Conservation (phyloP, 2,329 filamentous ascomycete genomes). For the Fusarium dlaminii region DNA sequence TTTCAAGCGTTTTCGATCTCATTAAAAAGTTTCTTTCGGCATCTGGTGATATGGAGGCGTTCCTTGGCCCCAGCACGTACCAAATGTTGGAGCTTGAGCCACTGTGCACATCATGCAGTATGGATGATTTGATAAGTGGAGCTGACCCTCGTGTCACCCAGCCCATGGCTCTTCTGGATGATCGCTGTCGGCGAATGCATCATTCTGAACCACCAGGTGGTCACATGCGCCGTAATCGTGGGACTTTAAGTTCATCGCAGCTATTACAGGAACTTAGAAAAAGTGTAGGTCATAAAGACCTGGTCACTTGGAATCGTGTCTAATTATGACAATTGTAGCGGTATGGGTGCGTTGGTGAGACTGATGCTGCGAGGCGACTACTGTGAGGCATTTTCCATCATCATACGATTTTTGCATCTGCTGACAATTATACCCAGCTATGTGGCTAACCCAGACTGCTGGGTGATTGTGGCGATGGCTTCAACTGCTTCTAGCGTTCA, state of each 20-base stretch:
- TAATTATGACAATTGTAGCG: not conserved
- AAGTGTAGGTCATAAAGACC: not conserved
- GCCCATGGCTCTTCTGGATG: not conserved
- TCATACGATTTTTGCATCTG: fast-evolving
- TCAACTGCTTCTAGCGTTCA: not conserved
- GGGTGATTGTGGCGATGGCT: not conserved
- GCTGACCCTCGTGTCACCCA: fast-evolving
- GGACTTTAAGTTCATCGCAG: not conserved
- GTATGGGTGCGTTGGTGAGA: not conserved
- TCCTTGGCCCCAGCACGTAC: not conserved
- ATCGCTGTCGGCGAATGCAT: not conserved
- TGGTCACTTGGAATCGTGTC: fast-evolving
- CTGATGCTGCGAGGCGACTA: not conserved
- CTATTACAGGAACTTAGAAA: not conserved
- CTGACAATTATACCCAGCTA: not conserved
- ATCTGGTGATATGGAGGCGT: not conserved
- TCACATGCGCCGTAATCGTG: not conserved
- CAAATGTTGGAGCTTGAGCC: not conserved
- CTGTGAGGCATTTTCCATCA: not conserved
- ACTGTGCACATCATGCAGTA: not conserved
- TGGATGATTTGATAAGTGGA: not conserved
- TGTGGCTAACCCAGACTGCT: not conserved
- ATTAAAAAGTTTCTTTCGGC: not conserved
- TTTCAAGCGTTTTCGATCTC: fast-evolving
- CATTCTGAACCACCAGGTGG: not conserved